phyloP scores from a whole-genome alignment of 805 yeast species.

The Ogataea zsoltii region DNA sequence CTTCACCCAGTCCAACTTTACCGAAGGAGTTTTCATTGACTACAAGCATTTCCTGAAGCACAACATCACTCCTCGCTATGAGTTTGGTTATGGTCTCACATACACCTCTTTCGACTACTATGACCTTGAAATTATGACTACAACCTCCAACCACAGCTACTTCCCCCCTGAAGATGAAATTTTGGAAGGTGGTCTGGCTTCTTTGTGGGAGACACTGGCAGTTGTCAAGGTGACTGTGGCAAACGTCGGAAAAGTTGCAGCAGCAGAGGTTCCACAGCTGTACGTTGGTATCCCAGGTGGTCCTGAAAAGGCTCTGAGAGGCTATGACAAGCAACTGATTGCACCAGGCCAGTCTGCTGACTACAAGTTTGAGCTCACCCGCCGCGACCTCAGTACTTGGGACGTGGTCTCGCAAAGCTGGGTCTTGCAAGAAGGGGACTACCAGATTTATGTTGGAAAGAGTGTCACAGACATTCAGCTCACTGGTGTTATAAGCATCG shows the following conservation, averaged over 20 bases:
- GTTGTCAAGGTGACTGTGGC: constrained; percentile 39
- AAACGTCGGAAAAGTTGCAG: constrained; percentile 40
- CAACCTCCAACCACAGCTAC: constrained; percentile 3
- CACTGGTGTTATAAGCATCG: constrained; percentile 4
- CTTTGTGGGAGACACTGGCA: constrained; percentile 44
- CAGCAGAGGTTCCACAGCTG: constrained; percentile 44
- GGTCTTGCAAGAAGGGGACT: constrained; percentile 46
- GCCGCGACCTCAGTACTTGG: constrained; percentile 46
- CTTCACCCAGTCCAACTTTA: constrained; percentile 45
- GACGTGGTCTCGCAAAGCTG: constrained; percentile 44
- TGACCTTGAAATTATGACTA: constrained; percentile 18
- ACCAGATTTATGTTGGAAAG: constrained; percentile 39
- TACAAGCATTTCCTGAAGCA: constrained; percentile 59
- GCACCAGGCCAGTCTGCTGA: constrained; percentile 34
- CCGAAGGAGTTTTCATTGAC: constrained; percentile 52
- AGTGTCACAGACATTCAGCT: constrained; percentile 19
- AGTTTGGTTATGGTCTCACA: constrained; percentile 63
- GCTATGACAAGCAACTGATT: constrained; percentile 43
- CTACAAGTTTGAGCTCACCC: constrained; percentile 37
- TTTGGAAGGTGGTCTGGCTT: constrained; percentile 42
- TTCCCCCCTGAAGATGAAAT: constrained; percentile 5
- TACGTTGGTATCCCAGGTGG: constrained; percentile 45
- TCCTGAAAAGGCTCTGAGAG: constrained; percentile 43
- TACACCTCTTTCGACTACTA: constrained; percentile 45
- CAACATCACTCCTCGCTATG: constrained; percentile 56